phyloP scores from a whole-genome alignment of 495 filamentous ascomycete genomes.

The Penicillium diatomitis region DNA sequence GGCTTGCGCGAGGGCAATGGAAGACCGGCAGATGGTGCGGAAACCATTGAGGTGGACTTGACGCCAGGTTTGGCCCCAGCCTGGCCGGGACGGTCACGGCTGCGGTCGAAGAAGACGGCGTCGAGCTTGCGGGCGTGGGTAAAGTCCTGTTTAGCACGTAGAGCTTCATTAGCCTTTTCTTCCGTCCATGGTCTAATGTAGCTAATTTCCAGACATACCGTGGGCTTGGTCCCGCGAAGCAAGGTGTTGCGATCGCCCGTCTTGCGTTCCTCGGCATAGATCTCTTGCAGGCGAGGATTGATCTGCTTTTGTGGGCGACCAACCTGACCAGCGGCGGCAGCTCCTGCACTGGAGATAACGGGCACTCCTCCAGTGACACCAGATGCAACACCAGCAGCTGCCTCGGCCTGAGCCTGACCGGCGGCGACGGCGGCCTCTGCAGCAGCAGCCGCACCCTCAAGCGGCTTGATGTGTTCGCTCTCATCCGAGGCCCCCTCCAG shows the following conservation, averaged over 20 bases:
- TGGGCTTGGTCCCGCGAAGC: constrained; percentile 81
- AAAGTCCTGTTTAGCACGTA: constrained; percentile 60
- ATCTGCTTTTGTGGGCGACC: constrained; percentile 47
- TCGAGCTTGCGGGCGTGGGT: constrained; percentile 85
- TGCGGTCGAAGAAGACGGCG: constrained; percentile 64
- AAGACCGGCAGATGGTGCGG: constrained; percentile 35
- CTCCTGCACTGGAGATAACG: constrained; percentile 35
- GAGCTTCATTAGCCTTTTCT: no score
- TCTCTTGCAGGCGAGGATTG: constrained; percentile 73
- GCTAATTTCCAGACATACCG: constrained; percentile 43
- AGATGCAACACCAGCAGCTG: constrained; percentile 33
- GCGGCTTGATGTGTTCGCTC: constrained; percentile 80
- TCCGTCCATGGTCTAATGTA: not conserved
- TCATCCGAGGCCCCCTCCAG: constrained; percentile 82
- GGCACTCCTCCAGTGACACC: constrained; percentile 34
- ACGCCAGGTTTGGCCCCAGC: constrained; percentile 32
- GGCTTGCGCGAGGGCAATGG: constrained; percentile 39
- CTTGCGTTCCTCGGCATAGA: constrained; percentile 81
- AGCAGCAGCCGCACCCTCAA: constrained; percentile 53
- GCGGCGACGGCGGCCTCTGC: constrained; percentile 40
- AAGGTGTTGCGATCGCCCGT: constrained; percentile 89
- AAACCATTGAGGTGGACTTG: constrained; percentile 27
- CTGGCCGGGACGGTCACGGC: constrained; percentile 35
- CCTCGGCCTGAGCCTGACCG: constrained; percentile 27
- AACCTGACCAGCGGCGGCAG: constrained; percentile 40